Base-by-base conservation (phyloP, 352 stramenopile genomes). In the Halophytophthora batemanensis region DNA sequence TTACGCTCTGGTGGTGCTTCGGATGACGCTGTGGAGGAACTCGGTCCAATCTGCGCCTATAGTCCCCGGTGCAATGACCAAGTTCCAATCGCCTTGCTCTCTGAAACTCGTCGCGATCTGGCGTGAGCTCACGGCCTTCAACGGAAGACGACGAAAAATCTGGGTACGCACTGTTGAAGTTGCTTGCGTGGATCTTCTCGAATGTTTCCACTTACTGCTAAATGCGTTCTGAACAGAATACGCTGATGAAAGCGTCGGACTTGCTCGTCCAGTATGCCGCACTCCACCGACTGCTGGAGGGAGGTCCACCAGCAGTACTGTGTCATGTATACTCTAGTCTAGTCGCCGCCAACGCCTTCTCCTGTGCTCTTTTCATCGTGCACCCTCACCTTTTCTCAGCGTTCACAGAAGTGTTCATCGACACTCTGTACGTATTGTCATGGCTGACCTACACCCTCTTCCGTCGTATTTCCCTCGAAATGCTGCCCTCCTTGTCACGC, bases 1-100 rank as follows among this genome's bases (percentile, higher is more conserved):
- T 12, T 69, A 71, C n/a, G n/a, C 58, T 1, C 40, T 61, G 23
- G 43, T 70, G 5, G 37, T 71, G 22, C 35, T 69, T 14, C 61
- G 59, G 39, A 75, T 75, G 66, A 52, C 51, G 2, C 2, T 61
- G 0, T 41, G 42, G 28, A 33, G 56, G 28, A 67, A 37, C 25
- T 6, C 38, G 6, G 45, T 55, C 36, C 10, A 21, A 39, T 13
- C 45, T 17, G 13, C 45, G 13, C 21, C 23, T 36, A 15, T 14
- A 33, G 13, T 47, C 38, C 12, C 21, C 14, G 23, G 8, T 14
- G 23, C 54, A 31, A n/a, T 48, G n/a, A 22, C 44, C 6, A 39
- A 29, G 14, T 21, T 36, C 12, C 35, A 44, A n/a, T 13, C 49
- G n/a, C 56, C 14, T 15, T 4, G 25, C 18, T 35, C 22, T 2